Percentiles rank a stretch among this genome's conserved stretches.
Conservation (phyloP, 2,329 filamentous ascomycete genomes). For the Huntiella abstrusa region DNA sequence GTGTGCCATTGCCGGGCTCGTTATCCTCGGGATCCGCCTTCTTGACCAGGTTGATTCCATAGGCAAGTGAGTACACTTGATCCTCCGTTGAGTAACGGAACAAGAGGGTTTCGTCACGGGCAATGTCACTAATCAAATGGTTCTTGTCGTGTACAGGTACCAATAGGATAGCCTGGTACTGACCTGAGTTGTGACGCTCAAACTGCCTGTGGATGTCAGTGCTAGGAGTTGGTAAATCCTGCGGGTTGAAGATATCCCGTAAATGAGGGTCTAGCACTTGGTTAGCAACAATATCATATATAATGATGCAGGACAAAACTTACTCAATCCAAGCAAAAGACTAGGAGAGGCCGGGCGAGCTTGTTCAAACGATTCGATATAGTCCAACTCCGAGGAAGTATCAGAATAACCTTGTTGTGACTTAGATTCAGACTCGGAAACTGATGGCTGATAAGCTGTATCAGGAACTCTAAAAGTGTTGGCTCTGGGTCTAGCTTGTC, state of each 20-base stretch:
- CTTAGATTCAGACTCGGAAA: too few relatives aligned
- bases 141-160: constrained; percentile 11
- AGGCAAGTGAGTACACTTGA: constrained; percentile 7
- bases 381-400: background rate
- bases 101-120: constrained; percentile 7
- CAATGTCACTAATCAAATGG: constrained; percentile 5
- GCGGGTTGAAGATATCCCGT: background rate
- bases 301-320: constrained; percentile 1
- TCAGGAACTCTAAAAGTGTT: constrained; percentile 3
- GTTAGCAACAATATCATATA: background rate
- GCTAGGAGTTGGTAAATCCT: background rate
- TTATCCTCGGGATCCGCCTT: background rate
- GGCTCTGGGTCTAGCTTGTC: background rate
- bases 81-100: constrained; percentile 4
- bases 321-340: constrained; percentile 8
- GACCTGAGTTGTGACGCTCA: constrained; percentile 9
- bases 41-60: constrained; percentile 9
- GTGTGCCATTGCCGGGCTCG: background rate
- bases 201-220: background rate
- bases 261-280: background rate
- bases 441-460: background rate
- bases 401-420: background rate
- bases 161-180: constrained; percentile 10
- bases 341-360: constrained; percentile 8
- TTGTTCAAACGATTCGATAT: background rate